Conservation (phyloP, 768 basidiomycete species). For the Pulveroboletus sp. region DNA sequence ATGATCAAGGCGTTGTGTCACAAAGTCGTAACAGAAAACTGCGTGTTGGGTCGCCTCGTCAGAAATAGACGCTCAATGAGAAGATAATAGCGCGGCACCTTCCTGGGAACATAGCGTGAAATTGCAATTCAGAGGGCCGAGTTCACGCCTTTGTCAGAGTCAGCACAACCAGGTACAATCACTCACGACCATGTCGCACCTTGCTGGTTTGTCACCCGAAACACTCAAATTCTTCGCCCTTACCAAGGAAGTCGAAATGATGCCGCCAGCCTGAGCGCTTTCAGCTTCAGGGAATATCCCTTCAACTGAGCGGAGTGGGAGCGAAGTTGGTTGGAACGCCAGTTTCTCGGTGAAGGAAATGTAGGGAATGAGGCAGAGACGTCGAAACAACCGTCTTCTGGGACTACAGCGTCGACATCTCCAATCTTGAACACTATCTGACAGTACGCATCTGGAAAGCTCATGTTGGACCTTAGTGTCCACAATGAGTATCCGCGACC, state of each 20-base stretch:
- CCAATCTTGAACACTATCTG: conserved; percentile 26
- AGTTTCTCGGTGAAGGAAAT: conserved; percentile 10
- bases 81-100: conserved; percentile 27
- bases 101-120: conserved; percentile 14
- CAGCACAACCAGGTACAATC: too few species aligned
- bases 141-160: background rate
- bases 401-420: background rate
- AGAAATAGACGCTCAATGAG: conserved; percentile 19
- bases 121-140: conserved; percentile 1
- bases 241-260: conserved; percentile 13
- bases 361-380: conserved; percentile 16
- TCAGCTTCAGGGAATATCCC: conserved; percentile 14
- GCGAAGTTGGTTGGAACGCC: conserved; percentile 27
- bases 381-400: background rate
- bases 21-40: conserved; percentile 28
- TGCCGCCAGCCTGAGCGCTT: conserved; percentile 3
- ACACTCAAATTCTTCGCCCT: too few species aligned
- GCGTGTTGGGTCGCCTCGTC: conserved; percentile 21
- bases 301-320: conserved; percentile 13
- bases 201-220: too few species aligned
- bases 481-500: conserved; percentile 33
- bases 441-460: conserved; percentile 23
- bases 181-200: too few species aligned
- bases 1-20: conserved; percentile 15
- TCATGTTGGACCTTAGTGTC: conserved; percentile 28